Evolutionary conservation across 257 asterid genomes (phyloP).

Genomic region (Primulina eburnea): DNA sequence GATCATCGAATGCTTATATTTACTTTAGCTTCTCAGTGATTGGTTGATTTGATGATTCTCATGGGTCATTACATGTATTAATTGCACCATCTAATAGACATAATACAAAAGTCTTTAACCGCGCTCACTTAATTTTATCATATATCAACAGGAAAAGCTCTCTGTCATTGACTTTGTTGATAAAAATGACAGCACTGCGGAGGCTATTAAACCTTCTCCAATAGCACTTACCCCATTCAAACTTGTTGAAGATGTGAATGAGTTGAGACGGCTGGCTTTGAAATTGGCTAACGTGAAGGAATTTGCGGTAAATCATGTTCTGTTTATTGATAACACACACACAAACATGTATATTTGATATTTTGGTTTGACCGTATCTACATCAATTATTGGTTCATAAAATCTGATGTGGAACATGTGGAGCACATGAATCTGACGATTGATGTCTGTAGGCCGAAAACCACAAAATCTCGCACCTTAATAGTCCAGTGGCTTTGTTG

Average conservation of each 20-base stretch:
- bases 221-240: slow-evolving; percentile 71
- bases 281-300: slow-evolving; percentile 70
- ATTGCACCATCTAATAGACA: slow-evolving; percentile 10
- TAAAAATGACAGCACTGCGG: slow-evolving; percentile 34
- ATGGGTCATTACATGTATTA: background rate
- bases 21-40: background rate
- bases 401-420: slow-evolving; percentile 7
- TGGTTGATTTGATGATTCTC: slow-evolving; percentile 1
- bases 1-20: background rate
- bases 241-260: slow-evolving; percentile 81
- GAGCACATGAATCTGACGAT: slow-evolving; percentile 1
- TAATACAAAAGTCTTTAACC: background rate
- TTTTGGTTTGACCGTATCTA: background rate
- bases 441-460: background rate
- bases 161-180: slow-evolving; percentile 71
- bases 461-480: background rate
- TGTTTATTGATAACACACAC: slow-evolving; percentile 7
- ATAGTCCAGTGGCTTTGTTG: slow-evolving; percentile 3
- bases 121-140: slow-evolving; percentile 17
- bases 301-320: slow-evolving; percentile 68
- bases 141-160: slow-evolving; percentile 57
- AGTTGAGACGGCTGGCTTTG: slow-evolving; percentile 71
- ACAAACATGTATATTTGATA: background rate
- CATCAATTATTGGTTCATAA: slow-evolving; percentile 8
- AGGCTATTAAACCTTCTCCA: slow-evolving; percentile 68